A percentile compares a stretch with the other conserved stretches of the same genome.
These are phyloP conservation scores for Astrothelium subdiscretum DNA, from an alignment of 495 filamentous ascomycete genomes.

Conservation along the genomic window DNA sequence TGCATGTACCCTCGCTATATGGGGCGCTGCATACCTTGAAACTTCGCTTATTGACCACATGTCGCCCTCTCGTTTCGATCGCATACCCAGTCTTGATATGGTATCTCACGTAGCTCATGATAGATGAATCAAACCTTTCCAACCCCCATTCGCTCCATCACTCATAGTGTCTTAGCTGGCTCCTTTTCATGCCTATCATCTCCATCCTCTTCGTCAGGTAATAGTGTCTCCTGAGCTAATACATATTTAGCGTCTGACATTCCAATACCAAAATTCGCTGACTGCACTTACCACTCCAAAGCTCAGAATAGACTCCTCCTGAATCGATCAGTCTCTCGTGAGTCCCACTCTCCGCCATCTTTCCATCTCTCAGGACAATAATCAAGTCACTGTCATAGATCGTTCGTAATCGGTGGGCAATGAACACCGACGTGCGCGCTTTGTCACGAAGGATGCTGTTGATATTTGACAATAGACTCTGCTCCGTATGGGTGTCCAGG, in stretches of 20 bases:
- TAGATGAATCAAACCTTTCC: not conserved
- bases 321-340: slow-evolving; percentile 72
- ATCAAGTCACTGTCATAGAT: slow-evolving; percentile 89
- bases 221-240: not conserved
- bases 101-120: not conserved
- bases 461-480: slow-evolving; percentile 82
- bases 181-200: not conserved
- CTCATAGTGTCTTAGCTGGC: not conserved
- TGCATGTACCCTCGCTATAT: slow-evolving; percentile 91
- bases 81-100: not conserved
- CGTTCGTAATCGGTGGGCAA: slow-evolving; percentile 83
- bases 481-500: slow-evolving; percentile 91
- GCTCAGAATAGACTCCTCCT: slow-evolving; percentile 71
- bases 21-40: slow-evolving; percentile 79
- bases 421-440: slow-evolving; percentile 79
- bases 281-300: slow-evolving; percentile 55
- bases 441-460: slow-evolving; percentile 88
- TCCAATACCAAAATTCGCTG: not conserved
- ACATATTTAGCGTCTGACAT: not conserved
- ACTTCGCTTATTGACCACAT: not conserved
- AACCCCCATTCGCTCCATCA: too few relatives aligned
- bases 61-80: too few relatives aligned
- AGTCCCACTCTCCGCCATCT: slow-evolving; percentile 74
- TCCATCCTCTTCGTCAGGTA: not conserved
- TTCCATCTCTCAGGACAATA: slow-evolving; percentile 75